A percentile compares a stretch with the other conserved stretches of the same genome.
Evolutionary conservation across 169 alveolate species (phyloP).

Genomic region (Plasmodium cynomolgi): DNA sequence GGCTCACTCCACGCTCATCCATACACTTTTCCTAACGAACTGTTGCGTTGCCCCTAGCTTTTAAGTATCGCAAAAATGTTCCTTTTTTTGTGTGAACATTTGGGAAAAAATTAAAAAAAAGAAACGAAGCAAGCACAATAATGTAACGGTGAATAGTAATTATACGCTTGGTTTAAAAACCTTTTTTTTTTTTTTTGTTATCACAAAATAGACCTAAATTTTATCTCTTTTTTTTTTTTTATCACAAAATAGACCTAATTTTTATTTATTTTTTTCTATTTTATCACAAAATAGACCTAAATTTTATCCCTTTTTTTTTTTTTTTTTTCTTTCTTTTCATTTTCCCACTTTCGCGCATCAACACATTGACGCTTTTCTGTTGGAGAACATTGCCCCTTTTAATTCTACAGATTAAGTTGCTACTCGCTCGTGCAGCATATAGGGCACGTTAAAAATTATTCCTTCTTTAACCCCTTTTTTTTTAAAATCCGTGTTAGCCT

Average conservation of each 20-base stretch:
- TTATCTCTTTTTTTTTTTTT: background rate
- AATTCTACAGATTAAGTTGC: constrained; percentile 6
- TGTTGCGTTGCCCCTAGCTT: background rate
- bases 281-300: background rate
- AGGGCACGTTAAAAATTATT: background rate
- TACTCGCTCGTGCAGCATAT: background rate
- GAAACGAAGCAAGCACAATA: background rate
- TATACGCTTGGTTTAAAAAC: background rate
- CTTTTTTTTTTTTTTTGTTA: background rate
- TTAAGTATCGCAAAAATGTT: background rate
- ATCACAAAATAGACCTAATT: background rate
- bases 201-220: too few species aligned
- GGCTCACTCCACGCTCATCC: background rate
- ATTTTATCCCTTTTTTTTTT: background rate
- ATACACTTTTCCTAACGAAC: background rate
- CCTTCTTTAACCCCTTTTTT: background rate
- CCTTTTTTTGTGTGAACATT: background rate
- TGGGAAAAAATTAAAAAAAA: background rate
- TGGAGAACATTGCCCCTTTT: background rate
- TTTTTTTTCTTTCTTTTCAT: background rate
- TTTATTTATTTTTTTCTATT: background rate
- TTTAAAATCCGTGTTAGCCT: background rate
- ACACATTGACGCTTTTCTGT: background rate
- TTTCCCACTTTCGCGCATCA: background rate
- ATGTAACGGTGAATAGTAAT: background rate